A percentile compares a stretch with the other conserved stretches of the same genome.
Evolutionary conservation across 2,329 filamentous ascomycete genomes (phyloP).

Genomic region (Colletotrichum falcatum): DNA sequence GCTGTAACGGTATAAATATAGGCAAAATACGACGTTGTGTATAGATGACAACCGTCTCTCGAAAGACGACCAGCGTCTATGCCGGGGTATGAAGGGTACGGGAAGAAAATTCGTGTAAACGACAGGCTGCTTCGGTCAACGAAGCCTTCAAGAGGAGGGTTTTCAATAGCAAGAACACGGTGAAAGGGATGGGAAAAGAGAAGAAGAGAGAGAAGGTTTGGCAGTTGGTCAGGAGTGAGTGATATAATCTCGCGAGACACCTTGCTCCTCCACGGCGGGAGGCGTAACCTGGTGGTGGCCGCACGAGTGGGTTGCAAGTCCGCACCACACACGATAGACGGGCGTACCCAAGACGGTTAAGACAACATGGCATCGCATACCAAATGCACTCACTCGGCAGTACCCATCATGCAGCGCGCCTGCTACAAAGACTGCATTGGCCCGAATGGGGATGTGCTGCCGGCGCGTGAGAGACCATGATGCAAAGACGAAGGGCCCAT

Average conservation of each 20-base stretch:
- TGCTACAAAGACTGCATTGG: constrained; percentile 31
- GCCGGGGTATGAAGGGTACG: constrained; percentile 27
- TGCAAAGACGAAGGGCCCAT: constrained; percentile 27
- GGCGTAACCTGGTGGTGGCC: constrained; percentile 32
- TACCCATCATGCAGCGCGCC: constrained; percentile 29
- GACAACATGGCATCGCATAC: constrained; percentile 21
- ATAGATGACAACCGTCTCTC: constrained; percentile 32
- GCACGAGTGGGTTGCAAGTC: constrained; percentile 34
- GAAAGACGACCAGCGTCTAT: constrained; percentile 54
- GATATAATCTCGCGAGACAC: constrained; percentile 37
- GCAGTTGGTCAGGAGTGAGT: constrained; percentile 30
- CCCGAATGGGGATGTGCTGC: constrained; percentile 27
- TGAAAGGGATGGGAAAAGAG: constrained; percentile 44
- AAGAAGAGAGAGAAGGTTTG: constrained; percentile 21
- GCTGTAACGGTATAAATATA: constrained; percentile 34
- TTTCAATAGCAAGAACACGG: constrained; percentile 31
- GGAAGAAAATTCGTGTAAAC: constrained; percentile 47
- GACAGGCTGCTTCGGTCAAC: constrained; percentile 60
- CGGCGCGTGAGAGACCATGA: constrained; percentile 33
- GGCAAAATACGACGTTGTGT: constrained; percentile 30
- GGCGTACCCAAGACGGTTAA: constrained; percentile 17
- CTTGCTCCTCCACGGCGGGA: constrained; percentile 16
- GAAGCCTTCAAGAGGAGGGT: constrained; percentile 50
- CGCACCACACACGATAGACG: constrained; percentile 14
- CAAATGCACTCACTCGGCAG: constrained; percentile 6